Evolutionary conservation across 768 basidiomycete species (phyloP).

Genomic region (Clitopilus hobsonii): DNA sequence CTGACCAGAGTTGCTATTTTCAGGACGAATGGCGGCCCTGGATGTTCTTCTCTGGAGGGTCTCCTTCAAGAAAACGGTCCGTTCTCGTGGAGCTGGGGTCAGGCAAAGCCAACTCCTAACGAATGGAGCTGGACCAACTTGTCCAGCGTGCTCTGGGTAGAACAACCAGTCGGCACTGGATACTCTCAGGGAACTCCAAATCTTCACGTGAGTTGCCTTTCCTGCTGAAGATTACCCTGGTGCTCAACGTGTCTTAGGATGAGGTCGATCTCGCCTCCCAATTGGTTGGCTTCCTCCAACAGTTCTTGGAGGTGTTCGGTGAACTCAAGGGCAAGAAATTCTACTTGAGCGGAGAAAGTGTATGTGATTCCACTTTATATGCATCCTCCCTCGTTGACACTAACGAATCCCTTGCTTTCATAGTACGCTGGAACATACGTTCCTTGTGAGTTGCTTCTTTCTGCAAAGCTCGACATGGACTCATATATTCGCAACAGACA

Average conservation of each 20-base stretch:
- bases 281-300: conserved; percentile 60
- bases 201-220: conserved; percentile 38
- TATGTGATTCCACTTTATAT: conserved; percentile 18
- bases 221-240: not conserved
- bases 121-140: conserved; percentile 78
- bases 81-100: conserved; percentile 59
- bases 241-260: conserved; percentile 24
- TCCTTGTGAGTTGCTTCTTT: conserved; percentile 40
- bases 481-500: conserved; percentile 39
- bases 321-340: conserved; percentile 72
- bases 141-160: conserved; percentile 69
- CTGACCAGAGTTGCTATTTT: not conserved
- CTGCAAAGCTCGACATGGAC: not conserved
- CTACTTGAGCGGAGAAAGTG: conserved; percentile 71
- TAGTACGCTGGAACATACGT: conserved; percentile 67
- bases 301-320: conserved; percentile 70
- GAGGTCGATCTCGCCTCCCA: conserved; percentile 47
- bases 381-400: not conserved
- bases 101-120: conserved; percentile 59
- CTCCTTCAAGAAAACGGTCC: conserved; percentile 75
- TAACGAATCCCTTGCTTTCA: not conserved
- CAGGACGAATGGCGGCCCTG: conserved; percentile 78
- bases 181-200: conserved; percentile 71
- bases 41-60: conserved; percentile 72
- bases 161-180: conserved; percentile 79